These are phyloP conservation scores for Pseudohyphozyma bogoriensis DNA, from an alignment of 768 basidiomycete genomes.

Conservation along the genomic window DNA sequence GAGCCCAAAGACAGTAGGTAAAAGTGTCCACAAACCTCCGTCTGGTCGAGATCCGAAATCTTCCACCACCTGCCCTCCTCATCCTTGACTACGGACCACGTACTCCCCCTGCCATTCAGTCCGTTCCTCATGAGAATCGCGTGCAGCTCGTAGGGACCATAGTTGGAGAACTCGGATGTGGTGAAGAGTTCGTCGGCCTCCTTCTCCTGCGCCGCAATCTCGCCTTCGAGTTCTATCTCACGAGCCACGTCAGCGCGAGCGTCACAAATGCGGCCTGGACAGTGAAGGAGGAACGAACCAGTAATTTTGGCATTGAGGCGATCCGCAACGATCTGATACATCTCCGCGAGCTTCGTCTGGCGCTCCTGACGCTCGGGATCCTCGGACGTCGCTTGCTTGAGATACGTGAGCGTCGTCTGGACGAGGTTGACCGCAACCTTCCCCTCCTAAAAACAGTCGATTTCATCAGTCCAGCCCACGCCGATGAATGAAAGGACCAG, in stretches of 20 bases:
- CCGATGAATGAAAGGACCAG: neutral
- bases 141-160: slow-evolving; percentile 10
- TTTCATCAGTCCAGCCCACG: neutral
- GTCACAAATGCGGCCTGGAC: too few relatives aligned
- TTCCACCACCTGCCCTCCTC: slow-evolving; percentile 13
- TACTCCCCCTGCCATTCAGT: slow-evolving; percentile 13
- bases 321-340: neutral
- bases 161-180: neutral
- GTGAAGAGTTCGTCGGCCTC: neutral
- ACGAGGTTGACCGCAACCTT: slow-evolving; percentile 6
- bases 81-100: slow-evolving; percentile 1
- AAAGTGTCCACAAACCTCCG: neutral
- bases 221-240: slow-evolving; percentile 3
- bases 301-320: neutral
- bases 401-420: neutral
- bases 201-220: neutral
- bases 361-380: neutral
- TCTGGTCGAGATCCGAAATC: slow-evolving; percentile 2
- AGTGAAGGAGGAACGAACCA: neutral
- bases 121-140: slow-evolving; percentile 17
- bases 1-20: neutral
- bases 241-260: neutral
- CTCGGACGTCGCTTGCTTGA: neutral
- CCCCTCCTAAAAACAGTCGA: slow-evolving; percentile 4
- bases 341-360: slow-evolving; percentile 4